Conservation (phyloP, 2,329 filamentous ascomycete species). For the Cytospora chrysosperma region DNA sequence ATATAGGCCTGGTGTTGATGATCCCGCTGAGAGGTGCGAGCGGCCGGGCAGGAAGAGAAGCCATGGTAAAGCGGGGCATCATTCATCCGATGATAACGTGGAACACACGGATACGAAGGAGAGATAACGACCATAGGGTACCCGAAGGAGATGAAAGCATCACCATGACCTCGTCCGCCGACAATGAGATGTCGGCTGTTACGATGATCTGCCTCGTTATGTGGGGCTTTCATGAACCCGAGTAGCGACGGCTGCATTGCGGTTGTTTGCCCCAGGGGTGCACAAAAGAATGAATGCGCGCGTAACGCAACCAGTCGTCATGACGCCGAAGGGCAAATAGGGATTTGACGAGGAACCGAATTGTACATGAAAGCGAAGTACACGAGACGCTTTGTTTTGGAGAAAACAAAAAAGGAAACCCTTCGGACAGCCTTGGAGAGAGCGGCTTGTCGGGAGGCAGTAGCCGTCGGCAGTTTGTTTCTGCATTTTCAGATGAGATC, state of each 20-base stretch:
- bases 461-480: neutral
- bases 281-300: neutral
- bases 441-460: neutral
- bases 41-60: conserved; percentile 17
- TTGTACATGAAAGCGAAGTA: neutral
- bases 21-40: conserved; percentile 28
- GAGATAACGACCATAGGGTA: conserved; percentile 11
- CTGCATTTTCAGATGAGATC: conserved; percentile 15
- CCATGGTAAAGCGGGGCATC: conserved; percentile 11
- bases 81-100: conserved; percentile 9
- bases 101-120: conserved; percentile 3
- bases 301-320: neutral
- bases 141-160: neutral
- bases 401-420: neutral
- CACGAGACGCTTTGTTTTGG: neutral
- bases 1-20: conserved; percentile 42
- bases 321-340: neutral
- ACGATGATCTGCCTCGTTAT: neutral
- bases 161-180: neutral
- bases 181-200: neutral
- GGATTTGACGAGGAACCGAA: neutral
- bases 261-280: neutral
- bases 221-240: neutral
- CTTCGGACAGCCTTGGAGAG: neutral
- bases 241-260: neutral